Evolutionary conservation across 2,329 filamentous ascomycete species (phyloP).

Genomic region (Teratosphaeria nubilosa): DNA sequence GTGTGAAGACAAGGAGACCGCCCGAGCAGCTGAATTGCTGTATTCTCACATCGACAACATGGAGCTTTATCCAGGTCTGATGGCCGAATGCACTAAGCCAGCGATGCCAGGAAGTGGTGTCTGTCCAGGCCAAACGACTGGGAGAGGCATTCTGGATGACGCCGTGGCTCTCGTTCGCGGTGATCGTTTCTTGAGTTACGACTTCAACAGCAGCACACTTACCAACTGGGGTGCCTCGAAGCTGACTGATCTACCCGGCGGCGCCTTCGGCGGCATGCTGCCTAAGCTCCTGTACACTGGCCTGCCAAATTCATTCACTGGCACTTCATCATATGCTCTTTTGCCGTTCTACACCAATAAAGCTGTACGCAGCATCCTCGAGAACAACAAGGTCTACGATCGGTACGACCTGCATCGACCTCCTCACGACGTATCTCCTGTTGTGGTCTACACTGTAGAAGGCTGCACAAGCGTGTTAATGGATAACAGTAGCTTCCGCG

Average conservation of each 20-base stretch:
- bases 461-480: constrained; percentile 42
- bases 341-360: constrained; percentile 44
- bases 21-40: constrained; percentile 36
- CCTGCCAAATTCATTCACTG: constrained; percentile 38
- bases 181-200: constrained; percentile 38
- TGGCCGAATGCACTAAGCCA: constrained; percentile 47
- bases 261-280: constrained; percentile 37
- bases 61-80: constrained; percentile 49
- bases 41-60: constrained; percentile 42
- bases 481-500: constrained; percentile 40
- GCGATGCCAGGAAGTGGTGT: constrained; percentile 38
- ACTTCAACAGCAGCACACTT: constrained; percentile 39
- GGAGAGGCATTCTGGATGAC: constrained; percentile 38
- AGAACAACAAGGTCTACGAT: constrained; percentile 35
- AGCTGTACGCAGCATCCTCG: constrained; percentile 37
- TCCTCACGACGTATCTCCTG: constrained; percentile 30
- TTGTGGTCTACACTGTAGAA: constrained; percentile 41
- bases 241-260: constrained; percentile 27
- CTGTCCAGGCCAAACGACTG: constrained; percentile 36
- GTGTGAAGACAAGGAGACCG: constrained; percentile 27
- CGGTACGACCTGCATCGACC: constrained; percentile 39
- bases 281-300: constrained; percentile 36
- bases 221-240: constrained; percentile 44
- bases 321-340: constrained; percentile 39
- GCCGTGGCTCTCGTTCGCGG: constrained; percentile 39